phyloP scores from a whole-genome alignment of 176 grass and related monocot species.

The Cenchrus americanus region DNA sequence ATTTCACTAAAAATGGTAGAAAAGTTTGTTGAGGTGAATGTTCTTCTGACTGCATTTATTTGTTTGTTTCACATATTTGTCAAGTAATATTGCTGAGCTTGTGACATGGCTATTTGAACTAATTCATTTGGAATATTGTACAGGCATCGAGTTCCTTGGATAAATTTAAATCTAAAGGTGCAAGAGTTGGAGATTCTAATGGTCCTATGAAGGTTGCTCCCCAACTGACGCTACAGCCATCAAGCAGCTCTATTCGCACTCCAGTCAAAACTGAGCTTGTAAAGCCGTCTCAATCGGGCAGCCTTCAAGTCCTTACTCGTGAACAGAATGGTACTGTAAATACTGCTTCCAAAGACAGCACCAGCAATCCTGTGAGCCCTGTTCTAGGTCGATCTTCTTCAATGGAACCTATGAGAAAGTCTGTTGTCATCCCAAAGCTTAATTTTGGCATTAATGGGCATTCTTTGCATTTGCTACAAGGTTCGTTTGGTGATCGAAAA shows the following conservation, averaged over 20 bases:
- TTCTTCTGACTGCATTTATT: slow-evolving; percentile 12
- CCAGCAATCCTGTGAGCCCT: slow-evolving; percentile 50
- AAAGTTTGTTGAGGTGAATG: slow-evolving; percentile 17
- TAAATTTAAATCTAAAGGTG: slow-evolving; percentile 61
- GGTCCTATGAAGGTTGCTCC: slow-evolving; percentile 49
- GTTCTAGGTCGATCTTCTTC: slow-evolving; percentile 58
- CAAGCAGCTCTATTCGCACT: slow-evolving; percentile 45
- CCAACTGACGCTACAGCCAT: slow-evolving; percentile 48
- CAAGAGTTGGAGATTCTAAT: slow-evolving; percentile 63
- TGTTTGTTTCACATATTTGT: slow-evolving; percentile 34
- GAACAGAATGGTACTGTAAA: slow-evolving; percentile 65
- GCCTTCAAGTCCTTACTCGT: slow-evolving; percentile 68
- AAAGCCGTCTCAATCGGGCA: slow-evolving; percentile 62
- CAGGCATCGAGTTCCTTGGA: slow-evolving; percentile 58
- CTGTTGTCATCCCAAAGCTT: slow-evolving; percentile 48
- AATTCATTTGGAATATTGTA: slow-evolving; percentile 17
- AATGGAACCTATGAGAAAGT: slow-evolving; percentile 50
- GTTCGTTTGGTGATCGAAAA: slow-evolving; percentile 64
- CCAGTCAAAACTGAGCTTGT: slow-evolving; percentile 57
- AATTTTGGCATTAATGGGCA: slow-evolving; percentile 44
- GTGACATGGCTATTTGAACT: slow-evolving; percentile 28
- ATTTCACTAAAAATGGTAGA: not conserved
- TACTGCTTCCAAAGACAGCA: slow-evolving; percentile 47
- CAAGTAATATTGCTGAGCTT: slow-evolving; percentile 20
- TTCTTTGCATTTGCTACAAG: slow-evolving; percentile 41